Percentiles rank a stretch among this genome's conserved stretches.
Conservation (phyloP, 345 rosid genomes). For the Syzygium grande region DNA sequence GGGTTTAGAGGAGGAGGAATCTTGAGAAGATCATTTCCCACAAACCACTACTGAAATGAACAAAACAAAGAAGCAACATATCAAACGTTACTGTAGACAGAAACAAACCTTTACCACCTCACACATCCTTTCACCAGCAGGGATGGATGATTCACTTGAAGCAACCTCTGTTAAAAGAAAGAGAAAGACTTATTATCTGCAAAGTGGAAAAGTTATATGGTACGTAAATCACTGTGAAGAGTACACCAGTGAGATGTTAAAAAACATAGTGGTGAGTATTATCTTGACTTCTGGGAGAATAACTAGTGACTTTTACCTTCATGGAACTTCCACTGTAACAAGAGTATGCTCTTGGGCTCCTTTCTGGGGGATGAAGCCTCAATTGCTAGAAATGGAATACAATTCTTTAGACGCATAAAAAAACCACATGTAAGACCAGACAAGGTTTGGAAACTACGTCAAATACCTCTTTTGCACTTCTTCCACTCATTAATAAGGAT, state of each 20-base stretch:
- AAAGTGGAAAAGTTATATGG: neutral
- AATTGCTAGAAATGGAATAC: constrained; percentile 41
- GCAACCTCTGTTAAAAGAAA: constrained; percentile 25
- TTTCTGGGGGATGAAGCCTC: constrained; percentile 83
- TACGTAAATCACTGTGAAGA: neutral
- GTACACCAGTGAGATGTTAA: neutral
- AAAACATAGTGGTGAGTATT: neutral
- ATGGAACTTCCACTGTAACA: constrained; percentile 40
- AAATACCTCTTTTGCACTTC: constrained; percentile 87
- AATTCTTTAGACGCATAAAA: neutral
- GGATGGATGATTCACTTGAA: constrained; percentile 56
- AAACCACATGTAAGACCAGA: constrained; percentile 3
- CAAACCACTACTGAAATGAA: neutral
- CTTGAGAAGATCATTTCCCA: neutral
- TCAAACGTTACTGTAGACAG: neutral
- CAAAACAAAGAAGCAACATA: neutral
- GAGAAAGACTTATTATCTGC: neutral
- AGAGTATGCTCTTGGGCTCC: constrained; percentile 75
- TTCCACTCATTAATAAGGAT: constrained; percentile 88
- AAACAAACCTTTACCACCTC: constrained; percentile 84
- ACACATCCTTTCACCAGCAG: constrained; percentile 70
- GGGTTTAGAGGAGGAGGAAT: neutral
- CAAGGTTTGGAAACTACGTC: neutral
- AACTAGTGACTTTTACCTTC: constrained; percentile 39
- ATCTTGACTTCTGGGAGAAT: neutral